Base-by-base conservation (phyloP, 495 filamentous ascomycete genomes). In the Polyplosphaeria fusca region DNA sequence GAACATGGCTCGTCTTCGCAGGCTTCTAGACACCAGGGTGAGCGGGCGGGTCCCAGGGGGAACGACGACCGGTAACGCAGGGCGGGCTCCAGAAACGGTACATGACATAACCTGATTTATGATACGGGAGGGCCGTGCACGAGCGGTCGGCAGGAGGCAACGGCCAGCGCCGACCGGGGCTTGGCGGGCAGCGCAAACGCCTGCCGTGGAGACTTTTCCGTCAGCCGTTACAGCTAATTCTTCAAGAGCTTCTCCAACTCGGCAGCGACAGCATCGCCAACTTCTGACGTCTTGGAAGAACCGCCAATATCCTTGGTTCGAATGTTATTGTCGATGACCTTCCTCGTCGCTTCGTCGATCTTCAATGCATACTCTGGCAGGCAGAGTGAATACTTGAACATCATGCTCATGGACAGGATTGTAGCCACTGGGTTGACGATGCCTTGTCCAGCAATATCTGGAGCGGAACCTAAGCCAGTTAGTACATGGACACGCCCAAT, bases 391-490 rank as follows among this genome's bases (percentile, higher is more conserved):
- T 96, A 96, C 55, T 85, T 84, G 61, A 95, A 82, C 87, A 96
- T 88, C 86, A 95, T 88, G 56, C 88, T 89, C 20, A 92, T 84
- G 3, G 87, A 91, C 5, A 95, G 81, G 52, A 95, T 88, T 64
- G 88, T 88, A 22, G 88, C 90, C 37, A 85, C 74, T 24, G 83
- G 83, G 71, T 86, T 86, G 66, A 96, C 93, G 58, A 96, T 86
- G 48, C 91, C 90, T 76, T 89, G 79, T 63, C 88, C 89, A 18
- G 85, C 86, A 58, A 95, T 95, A 59, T 88, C 86, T 4, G 84
- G 85, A 9, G 84, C 85, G 43, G 82, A 86, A 35, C 84, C 74
- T 77, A 42, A 22, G 25, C 20, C 30, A 1, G 19, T 53, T 13
- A 49, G 45, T 23, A 22, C 30, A 7, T 35, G n/a, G 30, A 9